Evolutionary conservation across 1,139 yeast species (phyloP), one percentile per base, ranked within the genome.

Genomic region (Kurtzmaniella natalensis): DNA sequence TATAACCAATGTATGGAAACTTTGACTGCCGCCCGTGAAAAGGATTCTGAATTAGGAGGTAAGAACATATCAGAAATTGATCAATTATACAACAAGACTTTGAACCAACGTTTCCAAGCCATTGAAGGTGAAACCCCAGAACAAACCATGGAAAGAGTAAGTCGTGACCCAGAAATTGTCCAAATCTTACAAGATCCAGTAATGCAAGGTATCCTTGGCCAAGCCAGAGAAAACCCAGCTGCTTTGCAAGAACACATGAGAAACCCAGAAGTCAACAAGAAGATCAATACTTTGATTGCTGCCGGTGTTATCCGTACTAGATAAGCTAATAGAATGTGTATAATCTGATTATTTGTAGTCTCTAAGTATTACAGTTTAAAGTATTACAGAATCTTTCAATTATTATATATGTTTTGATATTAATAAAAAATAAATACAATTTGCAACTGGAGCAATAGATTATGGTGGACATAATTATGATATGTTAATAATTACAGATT

Each of bases 261-360:
- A 71, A 94, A 92, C 64, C 97, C 98, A 24, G 94, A 81, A 45
- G 88, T 94, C 36, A 77, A 81, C 51, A 81, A 80, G 61, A 94
- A 92, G 78, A 81, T 94, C 52, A 84, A 85, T 59, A 76, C 85
- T 54, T 76, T 94, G 62, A 82, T 89, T 56, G 95, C 96, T 38
- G 96, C 98, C 21, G 99, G 99, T 57, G 87, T 94, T 39, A 89
- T 94, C 55, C 84, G 96, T 61, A 88, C 96, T 27, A 80, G 95
- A 57, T 87, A 76, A 59, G 28, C 10, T 19, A 19, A 11, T n/a
- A 26, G 13, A 17, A n/a, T 10, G 8, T 4, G 16, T 10, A 13
- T 5, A 11, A 23, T 23, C n/a, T n/a, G n/a, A n/a, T n/a, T n/a
- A n/a, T n/a, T n/a, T n/a, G n/a, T n/a, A n/a, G n/a, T n/a, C n/a